Evolutionary conservation across 1,284 basidiomycete genomes (phyloP).

Genomic region (Ceratobasidium sp.): DNA sequence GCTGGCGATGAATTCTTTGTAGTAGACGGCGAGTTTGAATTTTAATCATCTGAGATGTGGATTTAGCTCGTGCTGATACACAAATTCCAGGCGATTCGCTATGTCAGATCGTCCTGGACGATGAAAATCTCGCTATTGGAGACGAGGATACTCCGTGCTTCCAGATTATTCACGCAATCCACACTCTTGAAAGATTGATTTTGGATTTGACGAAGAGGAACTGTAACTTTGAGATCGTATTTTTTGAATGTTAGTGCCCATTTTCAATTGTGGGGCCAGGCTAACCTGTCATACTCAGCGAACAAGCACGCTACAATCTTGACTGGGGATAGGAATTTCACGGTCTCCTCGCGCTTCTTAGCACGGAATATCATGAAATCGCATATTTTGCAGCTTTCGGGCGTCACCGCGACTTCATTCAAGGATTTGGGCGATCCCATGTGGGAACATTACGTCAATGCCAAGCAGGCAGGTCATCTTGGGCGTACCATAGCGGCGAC

Average conservation of each 20-base stretch:
- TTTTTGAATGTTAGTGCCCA: slow-evolving; percentile 64
- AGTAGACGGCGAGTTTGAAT: slow-evolving; percentile 63
- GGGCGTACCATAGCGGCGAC: background rate
- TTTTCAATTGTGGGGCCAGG: background rate
- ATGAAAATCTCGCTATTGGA: slow-evolving; percentile 66
- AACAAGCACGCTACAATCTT: slow-evolving; percentile 58
- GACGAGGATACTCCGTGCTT: slow-evolving; percentile 61
- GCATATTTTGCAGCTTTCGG: slow-evolving; percentile 58
- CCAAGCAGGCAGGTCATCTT: slow-evolving; percentile 56
- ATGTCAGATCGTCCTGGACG: slow-evolving; percentile 66
- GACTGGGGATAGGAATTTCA: slow-evolving; percentile 55
- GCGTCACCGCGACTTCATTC: slow-evolving; percentile 58
- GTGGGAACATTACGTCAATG: slow-evolving; percentile 62
- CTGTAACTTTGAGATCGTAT: slow-evolving; percentile 71
- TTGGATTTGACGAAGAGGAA: slow-evolving; percentile 62
- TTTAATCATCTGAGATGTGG: background rate
- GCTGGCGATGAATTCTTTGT: slow-evolving; percentile 73
- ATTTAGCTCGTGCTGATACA: background rate
- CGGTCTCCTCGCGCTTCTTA: slow-evolving; percentile 61
- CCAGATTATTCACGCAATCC: slow-evolving; percentile 70
- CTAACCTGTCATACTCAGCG: slow-evolving; percentile 51
- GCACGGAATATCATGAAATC: slow-evolving; percentile 64
- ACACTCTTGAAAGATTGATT: slow-evolving; percentile 64
- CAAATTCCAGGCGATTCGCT: slow-evolving; percentile 66
- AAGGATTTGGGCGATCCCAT: slow-evolving; percentile 57